Evolutionary conservation across 2,329 filamentous ascomycete genomes (phyloP), one percentile per base, ranked within the genome.

Genomic region (Didymella lethalis): DNA sequence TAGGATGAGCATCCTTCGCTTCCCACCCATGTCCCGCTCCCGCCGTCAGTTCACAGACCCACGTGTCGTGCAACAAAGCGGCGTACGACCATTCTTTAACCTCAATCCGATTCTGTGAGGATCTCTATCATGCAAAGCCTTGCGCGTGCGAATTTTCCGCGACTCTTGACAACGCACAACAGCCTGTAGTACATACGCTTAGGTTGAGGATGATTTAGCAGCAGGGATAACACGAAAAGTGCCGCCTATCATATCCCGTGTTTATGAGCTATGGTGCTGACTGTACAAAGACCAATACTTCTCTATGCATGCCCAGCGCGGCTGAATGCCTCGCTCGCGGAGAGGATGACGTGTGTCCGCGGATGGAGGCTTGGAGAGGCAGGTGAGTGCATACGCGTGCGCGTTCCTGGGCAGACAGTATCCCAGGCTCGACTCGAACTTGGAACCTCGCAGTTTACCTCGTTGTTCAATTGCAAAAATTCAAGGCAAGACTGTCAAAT

Each of bases 1-100:
- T 26, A 25, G 46, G 38, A 18, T 41, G n/a, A 10, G 41, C 32
- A 51, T 57, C 54, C 48, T 51, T 52, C 54, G 54, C 48, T 34
- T 28, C 25, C 11, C 14, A 51, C 48, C 54, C 54, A 23, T 51
- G 41, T 51, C 32, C 54, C 54, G 43, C 43, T 47, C 32, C 54
- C 41, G 41, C 48, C 18, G 18, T 25, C 48, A 12, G 25, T 45
- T n/a, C 32, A 43, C 31, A 51, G 26, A 40, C 41, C 40, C 36
- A 51, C 48, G 18, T 23, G 12, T 7, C 18, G 28, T 47, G 48
- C 28, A 11, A 40, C 16, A 11, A 51, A 23, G 34, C 34, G 48
- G 20, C 48, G 11, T 29, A 2, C 32, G 11, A 4, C n/a, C 10
- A 11, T 20, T 18, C 5, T 1, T 45, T 7, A 7, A 20, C 41